Evolutionary conservation across 2,329 filamentous ascomycete genomes (phyloP), one percentile per base, ranked within the genome.

Genomic region (Falciphora oryzae): DNA sequence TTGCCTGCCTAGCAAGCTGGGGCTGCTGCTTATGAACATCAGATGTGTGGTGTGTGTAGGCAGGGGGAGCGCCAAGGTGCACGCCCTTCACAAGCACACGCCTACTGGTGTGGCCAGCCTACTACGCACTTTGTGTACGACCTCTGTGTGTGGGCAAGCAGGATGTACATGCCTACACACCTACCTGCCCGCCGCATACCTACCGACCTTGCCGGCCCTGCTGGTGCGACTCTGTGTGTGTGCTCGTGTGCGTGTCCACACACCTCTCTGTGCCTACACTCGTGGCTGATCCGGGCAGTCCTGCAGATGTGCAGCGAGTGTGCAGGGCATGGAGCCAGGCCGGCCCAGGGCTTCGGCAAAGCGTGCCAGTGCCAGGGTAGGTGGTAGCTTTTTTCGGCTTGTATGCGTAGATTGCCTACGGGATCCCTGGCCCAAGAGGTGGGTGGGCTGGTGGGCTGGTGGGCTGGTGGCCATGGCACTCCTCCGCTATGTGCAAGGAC

Each of bases 301-400:
- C 44, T 53, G 44, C 44, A 53, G 44, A 53, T 53, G 44, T 53
- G 44, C 44, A 53, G 44, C 44, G 5, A n/a, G 44, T 53, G 44
- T 53, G 44, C 44, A 53, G 44, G 44, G 44, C 44, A 22, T 8
- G 44, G 44, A 53, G 44, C 18, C 44, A 53, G 44, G 44, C 44
- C 44, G 44, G 44, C 22, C 44, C 44, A 53, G 44, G 8, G 44
- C 44, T 53, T 53, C 44, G 44, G 44, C 44, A 53, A 53, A 53
- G 44, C 44, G 44, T 53, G 44, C 44, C 44, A 53, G 44, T 53
- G 44, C 44, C 44, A 53, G 44, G 44, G 44, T 53, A 53, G 44
- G 44, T 14, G 8, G 44, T 25, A 13, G 38, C 38, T 44, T 25
- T 53, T 53, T 53, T 53, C 44, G 44, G 44, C 44, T 53, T 53